Percentiles rank a stretch among this genome's conserved stretches.
Conservation (phyloP, 257 asterid species). For the Nicotiana benthamiana region DNA sequence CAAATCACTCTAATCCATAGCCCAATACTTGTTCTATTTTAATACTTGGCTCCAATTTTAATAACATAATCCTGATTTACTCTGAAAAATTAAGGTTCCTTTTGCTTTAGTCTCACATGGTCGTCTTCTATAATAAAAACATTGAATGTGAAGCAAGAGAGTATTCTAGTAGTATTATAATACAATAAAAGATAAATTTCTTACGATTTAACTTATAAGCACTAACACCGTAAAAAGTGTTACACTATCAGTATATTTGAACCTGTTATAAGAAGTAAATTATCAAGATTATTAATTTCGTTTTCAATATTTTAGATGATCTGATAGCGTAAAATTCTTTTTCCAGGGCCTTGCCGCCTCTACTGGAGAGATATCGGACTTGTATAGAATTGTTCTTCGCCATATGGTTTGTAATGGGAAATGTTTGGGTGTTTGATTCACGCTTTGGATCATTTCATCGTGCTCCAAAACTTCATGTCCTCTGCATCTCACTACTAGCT, state of each 20-base stretch:
- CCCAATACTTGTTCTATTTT: too few relatives aligned
- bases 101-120: too few relatives aligned
- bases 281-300: too few relatives aligned
- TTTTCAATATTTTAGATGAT: not conserved
- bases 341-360: slow-evolving; percentile 45
- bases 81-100: too few relatives aligned
- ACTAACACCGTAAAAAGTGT: not conserved
- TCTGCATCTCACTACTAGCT: slow-evolving; percentile 65
- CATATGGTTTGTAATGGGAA: slow-evolving; percentile 97
- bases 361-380: slow-evolving; percentile 47
- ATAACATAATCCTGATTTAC: too few relatives aligned
- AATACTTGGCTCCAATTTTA: too few relatives aligned
- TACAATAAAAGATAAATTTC: not conserved
- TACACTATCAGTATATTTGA: not conserved
- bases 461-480: slow-evolving; percentile 74
- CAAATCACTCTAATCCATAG: not conserved
- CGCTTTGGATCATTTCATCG: slow-evolving; percentile 61
- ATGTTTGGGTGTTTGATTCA: slow-evolving; percentile 83
- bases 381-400: slow-evolving; percentile 71
- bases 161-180: too few relatives aligned
- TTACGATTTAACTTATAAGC: not conserved
- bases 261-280: too few relatives aligned
- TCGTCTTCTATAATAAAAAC: too few relatives aligned
- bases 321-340: not conserved
- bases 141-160: too few relatives aligned